Evolutionary conservation across 225 moss, liverwort and hornwort species (phyloP), one percentile per base, ranked within the genome.

Genomic region (Antitrichia curtipendula): DNA sequence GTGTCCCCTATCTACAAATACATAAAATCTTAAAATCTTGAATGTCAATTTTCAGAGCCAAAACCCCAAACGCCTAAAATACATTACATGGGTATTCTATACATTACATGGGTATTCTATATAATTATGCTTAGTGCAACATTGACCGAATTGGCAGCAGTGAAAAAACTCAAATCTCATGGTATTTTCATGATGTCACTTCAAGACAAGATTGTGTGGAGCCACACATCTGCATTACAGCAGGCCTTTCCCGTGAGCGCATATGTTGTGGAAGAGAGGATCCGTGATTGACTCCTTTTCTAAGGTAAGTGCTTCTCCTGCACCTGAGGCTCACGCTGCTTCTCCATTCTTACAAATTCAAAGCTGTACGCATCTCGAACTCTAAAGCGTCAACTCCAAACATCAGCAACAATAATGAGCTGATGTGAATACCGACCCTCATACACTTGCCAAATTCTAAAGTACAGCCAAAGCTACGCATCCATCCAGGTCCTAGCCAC

Each of bases 221-320:
- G 50, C 53, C 53, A 82, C 53, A 50, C 81, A 61, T 4, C 36
- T 19, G 64, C 16, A 63, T 53, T 50, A 7, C 59, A 20, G 29
- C 80, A 60, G 61, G 80, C 34, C 61, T 61, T 80, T 45, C 3
- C 81, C 43, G 47, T 4, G 62, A 62, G 62, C 34, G 16, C 81
- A 62, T 32, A 81, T 62, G 47, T 62, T 62, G 49, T 66, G 95
- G 93, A 41, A 31, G 12, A 20, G 93, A n/a, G n/a, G 92, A 72
- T 89, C 86, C 93, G 93, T 92, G 25, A 68, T 72, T 34, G 90
- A 81, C 63, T 63, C 94, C 83, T 74, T 68, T 84, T 92, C 93
- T 29, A 91, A 92, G 31, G n/a, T n/a, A n/a, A n/a, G n/a, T 92
- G 93, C 62, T 79, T 78, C 54, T 80, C 86, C 84, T 91, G 92